Conservation (phyloP, 805 yeast genomes). For the Jamesozyma spencerorum region DNA sequence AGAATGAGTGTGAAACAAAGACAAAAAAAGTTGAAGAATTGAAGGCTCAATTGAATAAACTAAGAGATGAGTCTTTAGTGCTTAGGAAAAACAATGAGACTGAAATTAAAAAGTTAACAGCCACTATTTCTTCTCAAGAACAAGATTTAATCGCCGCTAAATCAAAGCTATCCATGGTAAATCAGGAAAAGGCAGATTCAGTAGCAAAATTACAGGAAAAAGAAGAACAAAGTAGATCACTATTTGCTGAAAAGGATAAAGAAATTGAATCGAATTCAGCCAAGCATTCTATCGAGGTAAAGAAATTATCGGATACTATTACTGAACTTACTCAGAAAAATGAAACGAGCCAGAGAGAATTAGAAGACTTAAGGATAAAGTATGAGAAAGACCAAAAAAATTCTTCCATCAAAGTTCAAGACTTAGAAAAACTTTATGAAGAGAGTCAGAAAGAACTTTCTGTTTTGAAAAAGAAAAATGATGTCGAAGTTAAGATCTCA, state of each 20-base stretch:
- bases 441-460: too few relatives aligned
- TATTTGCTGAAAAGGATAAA: constrained; percentile 1
- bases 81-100: not conserved
- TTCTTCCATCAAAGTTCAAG: not conserved
- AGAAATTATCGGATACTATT: not conserved
- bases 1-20: constrained; percentile 4
- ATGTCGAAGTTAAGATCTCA: not conserved
- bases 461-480: not conserved
- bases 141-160: not conserved
- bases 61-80: too few relatives aligned
- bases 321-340: not conserved
- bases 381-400: not conserved
- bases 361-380: not conserved
- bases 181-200: not conserved
- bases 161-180: not conserved
- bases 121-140: not conserved
- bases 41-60: constrained; percentile 1
- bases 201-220: not conserved
- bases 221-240: not conserved
- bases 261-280: not conserved
- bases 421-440: not conserved
- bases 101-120: not conserved
- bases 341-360: constrained; percentile 1
- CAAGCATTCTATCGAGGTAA: not conserved
- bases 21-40: constrained; percentile 13